Percentiles rank a stretch among this genome's conserved stretches.
These are phyloP conservation scores for Kalaharituber pfeilii DNA, from an alignment of 2,329 filamentous ascomycete genomes.

Conservation along the genomic window DNA sequence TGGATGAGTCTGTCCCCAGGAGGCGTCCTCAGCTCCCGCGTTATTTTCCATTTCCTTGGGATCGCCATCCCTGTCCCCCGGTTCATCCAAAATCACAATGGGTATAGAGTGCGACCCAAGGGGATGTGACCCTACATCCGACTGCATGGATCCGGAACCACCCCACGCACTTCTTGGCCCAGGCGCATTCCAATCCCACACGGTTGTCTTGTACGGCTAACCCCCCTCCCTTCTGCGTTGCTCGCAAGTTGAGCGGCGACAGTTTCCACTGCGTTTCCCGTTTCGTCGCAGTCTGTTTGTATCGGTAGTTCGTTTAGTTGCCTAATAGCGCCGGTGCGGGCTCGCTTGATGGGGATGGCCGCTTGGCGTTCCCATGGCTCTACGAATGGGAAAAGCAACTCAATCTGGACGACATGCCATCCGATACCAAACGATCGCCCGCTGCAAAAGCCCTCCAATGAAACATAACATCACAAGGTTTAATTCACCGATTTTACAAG, in stretches of 20 bases:
- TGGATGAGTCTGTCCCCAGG: neutral
- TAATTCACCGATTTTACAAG: neutral
- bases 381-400: neutral
- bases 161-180: neutral
- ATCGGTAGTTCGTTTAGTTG: too few species aligned
- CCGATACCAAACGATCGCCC: neutral
- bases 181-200: neutral
- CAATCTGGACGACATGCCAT: constrained; percentile 2
- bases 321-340: too few species aligned
- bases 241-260: too few species aligned
- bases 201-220: neutral
- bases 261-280: too few species aligned
- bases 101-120: neutral
- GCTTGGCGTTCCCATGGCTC: neutral
- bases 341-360: neutral
- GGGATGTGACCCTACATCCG: neutral
- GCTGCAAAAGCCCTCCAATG: neutral
- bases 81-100: neutral
- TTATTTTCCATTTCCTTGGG: neutral
- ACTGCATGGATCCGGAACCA: neutral
- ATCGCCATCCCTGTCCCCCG: neutral
- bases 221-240: too few species aligned
- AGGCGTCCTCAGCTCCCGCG: neutral
- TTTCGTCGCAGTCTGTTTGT: too few species aligned
- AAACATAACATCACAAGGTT: neutral